Evolutionary conservation across 2,329 filamentous ascomycete species (phyloP).

Genomic region (Penicillium concentricum): DNA sequence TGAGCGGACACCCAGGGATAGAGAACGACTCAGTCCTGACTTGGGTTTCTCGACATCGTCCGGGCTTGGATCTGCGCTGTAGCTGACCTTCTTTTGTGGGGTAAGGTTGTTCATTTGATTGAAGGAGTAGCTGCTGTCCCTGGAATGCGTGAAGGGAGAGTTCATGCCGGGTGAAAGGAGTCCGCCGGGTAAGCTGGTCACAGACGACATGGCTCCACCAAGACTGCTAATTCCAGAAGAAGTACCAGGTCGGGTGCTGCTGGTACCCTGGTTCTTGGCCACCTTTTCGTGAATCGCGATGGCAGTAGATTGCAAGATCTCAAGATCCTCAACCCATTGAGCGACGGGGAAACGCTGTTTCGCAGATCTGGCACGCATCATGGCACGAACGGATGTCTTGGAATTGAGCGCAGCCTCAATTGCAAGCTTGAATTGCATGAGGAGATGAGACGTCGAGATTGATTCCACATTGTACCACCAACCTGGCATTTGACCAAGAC

Average conservation of each 20-base stretch:
- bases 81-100: conserved; percentile 37
- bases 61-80: conserved; percentile 37
- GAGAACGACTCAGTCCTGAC: conserved; percentile 37
- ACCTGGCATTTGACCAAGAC: conserved; percentile 67
- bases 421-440: conserved; percentile 64
- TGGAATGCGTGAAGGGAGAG: conserved; percentile 24
- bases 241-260: conserved; percentile 36
- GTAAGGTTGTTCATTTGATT: conserved; percentile 36
- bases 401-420: conserved; percentile 61
- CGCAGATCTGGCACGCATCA: conserved; percentile 64
- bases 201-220: conserved; percentile 29
- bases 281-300: conserved; percentile 56
- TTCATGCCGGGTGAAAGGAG: conserved; percentile 29
- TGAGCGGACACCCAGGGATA: conserved; percentile 45
- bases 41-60: conserved; percentile 33
- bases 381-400: conserved; percentile 54
- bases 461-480: conserved; percentile 71
- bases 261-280: conserved; percentile 31
- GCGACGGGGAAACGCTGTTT: conserved; percentile 67
- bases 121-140: conserved; percentile 25
- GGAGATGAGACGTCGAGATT: conserved; percentile 60
- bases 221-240: conserved; percentile 44
- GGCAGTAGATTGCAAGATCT: conserved; percentile 59
- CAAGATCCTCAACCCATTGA: conserved; percentile 65
- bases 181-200: conserved; percentile 15